Base-by-base conservation (phyloP, 306 rosid species). In the Spatholobus suberectus region DNA sequence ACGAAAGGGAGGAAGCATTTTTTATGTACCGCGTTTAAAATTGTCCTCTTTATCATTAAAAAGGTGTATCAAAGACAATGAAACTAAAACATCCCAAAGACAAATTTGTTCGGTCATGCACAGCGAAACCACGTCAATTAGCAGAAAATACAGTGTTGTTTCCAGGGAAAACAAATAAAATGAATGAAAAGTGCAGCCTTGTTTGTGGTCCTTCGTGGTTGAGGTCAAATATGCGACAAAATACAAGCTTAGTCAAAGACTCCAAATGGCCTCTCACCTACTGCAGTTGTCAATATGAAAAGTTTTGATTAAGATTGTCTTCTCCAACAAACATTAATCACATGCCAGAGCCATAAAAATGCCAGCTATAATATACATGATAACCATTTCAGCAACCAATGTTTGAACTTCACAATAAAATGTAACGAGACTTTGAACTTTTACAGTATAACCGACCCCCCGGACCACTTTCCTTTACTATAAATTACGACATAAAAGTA, bases 371-470 rank as follows among this genome's bases (percentile, higher is more conserved):
- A 78, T 69, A 76, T 84, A 82, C 69, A 77, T 73, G 86, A 79
- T 87, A 90, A 81, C 85, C 87, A 83, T 88, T 76, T 76, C 68
- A 70, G 73, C 76, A 84, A 82, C 52, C 59, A 57, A 78, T 78
- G 79, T 75, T 52, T 83, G 82, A 85, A 87, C 88, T 85, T 87
- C 91, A 87, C 86, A 87, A 71, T 78, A 82, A 89, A 57, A 82
- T 78, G 77, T 69, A 0, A 51, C 51, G 46, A 80, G 47, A 83
- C 83, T 84, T n/a, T 74, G 54, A 88, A 80, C 82, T 85, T 88
- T 86, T 89, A 93, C 94, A 87, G 93, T 93, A 90, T 89, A 89
- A 75, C 74, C 85, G 40, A 18, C 86, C 86, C 2, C 88, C 77
- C 73, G 79, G 87, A 83, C 84, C 90, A 90, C 77, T 79, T 76